Evolutionary conservation across 169 alveolate genomes (phyloP), one percentile per base, ranked within the genome.

Genomic region (Plasmodium knowlesi): DNA sequence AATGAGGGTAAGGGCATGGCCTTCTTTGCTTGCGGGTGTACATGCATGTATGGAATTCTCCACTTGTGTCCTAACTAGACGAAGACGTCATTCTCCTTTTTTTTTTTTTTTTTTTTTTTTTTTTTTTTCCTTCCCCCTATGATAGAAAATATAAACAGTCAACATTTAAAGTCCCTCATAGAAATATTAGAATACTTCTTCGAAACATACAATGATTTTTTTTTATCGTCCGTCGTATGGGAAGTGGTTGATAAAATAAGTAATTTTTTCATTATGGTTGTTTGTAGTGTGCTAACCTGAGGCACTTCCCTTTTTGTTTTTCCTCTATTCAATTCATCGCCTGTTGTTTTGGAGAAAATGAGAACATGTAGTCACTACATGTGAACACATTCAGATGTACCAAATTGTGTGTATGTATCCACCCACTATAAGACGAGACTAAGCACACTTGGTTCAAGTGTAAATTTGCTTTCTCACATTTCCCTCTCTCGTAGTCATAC

Each of bases 221-320:
- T 90, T 80, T 80, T 82, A 43, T 81, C 94, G 53, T 81, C 94
- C 25, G 84, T 90, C 43, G 94, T 90, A 32, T 90, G 94, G 94
- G 94, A 90, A 39, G 91, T 90, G 53, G 82, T 90, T 70, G 94
- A 90, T 22, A 90, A 90, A 90, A 90, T 90, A 46, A 90, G 94
- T 90, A 90, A 90, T 90, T 8, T 22, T 73, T 73, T 30, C 53
- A 85, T 85, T 50, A n/a, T 61, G 19, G n/a, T 57, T 83, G 22
- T 61, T n/a, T 83, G 43, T 34, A 14, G 19, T 53, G 41, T 22
- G 32, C 32, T 61, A 61, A 3, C 16, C n/a, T 5, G 74, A n/a
- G 12, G 12, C 25, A 19, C 10, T n/a, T 61, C 14, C 32, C 1
- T 61, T 61, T n/a, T 61, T 5, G 28, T 61, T 22, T 61, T 61